Conservation (phyloP, 768 basidiomycete species). For the Xerocomellus chrysenteron region DNA sequence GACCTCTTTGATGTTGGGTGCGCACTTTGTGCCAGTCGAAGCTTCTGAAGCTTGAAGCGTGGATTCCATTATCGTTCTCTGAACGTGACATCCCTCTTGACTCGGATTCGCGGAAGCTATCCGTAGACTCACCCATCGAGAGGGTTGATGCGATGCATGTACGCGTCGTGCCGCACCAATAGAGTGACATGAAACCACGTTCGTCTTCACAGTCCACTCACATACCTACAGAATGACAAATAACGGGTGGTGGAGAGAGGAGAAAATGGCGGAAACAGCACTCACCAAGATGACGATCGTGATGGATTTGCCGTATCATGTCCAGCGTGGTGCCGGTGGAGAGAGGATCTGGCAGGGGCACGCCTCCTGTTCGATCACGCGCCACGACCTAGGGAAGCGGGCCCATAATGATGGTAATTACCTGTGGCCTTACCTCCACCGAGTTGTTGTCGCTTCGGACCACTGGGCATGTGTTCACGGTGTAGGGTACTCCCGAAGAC, state of each 20-base stretch:
- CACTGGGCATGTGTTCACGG: background rate
- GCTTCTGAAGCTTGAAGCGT: background rate
- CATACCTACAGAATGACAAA: too few species aligned
- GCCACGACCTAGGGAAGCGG: background rate
- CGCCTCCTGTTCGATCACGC: conserved; percentile 1
- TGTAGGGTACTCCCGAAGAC: background rate
- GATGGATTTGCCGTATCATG: background rate
- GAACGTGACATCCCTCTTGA: background rate
- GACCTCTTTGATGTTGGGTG: background rate
- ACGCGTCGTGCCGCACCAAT: too few species aligned
- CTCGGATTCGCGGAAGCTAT: background rate
- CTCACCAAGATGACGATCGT: background rate
- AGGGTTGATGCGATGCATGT: too few species aligned
- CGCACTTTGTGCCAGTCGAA: background rate
- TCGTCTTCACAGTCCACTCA: too few species aligned
- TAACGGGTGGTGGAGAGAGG: too few species aligned
- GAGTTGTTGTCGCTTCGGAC: background rate
- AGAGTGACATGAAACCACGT: too few species aligned
- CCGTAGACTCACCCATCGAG: background rate
- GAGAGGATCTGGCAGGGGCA: background rate
- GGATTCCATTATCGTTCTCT: background rate
- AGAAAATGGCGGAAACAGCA: too few species aligned
- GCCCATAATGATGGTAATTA: background rate
- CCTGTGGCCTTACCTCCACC: background rate
- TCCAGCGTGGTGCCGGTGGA: background rate